Base-by-base conservation (phyloP, 768 basidiomycete genomes). In the Trametes punicea region DNA sequence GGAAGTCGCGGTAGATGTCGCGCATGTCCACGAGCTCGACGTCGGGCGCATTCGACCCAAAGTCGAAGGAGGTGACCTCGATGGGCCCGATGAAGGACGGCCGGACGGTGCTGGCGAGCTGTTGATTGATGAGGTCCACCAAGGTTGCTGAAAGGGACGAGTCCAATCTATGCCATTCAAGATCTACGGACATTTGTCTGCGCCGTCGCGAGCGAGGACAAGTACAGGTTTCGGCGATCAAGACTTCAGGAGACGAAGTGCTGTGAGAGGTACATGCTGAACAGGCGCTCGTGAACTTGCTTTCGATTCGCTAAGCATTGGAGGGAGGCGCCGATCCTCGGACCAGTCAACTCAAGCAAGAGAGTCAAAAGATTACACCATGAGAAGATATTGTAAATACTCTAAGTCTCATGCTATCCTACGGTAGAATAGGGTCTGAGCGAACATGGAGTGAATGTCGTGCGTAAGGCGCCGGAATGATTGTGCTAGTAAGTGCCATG, bases 61-160 rank as follows among this genome's bases (percentile, higher is more conserved):
- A 95, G 55, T 93, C 90, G 51, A 98, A 80, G 3, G 86, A 84
- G 1, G 85, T 87, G 52, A 98, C 84, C 56, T 87, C 81, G 56
- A 98, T 83, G 13, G 95, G 93, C 2, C 97, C 97, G 33, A 99
- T 90, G 70, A 95, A 98, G 9, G 93, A 93, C 0, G 96, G 97
- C n/a, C 91, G 75, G 29, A 82, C 72, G 2, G 86, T 82, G 46
- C 73, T 79, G 6, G 79, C 67, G 21, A 99, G 86, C 55, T 92
- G 88, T 55, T 75, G 74, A 74, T 97, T 94, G 65, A 99, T 85
- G 44, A 87, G 66, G 34, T 82, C 77, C 55, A 94, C 80, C 55
- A 95, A 78, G 27, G 78, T 78, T 16, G 75, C 74, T 7, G 93
- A 80, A 10, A 97, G 80, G 1, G 84, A 79, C 20, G 79, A 70